Base-by-base conservation (phyloP, 176 grass and related monocot genomes). In the Oryza glumipatula region DNA sequence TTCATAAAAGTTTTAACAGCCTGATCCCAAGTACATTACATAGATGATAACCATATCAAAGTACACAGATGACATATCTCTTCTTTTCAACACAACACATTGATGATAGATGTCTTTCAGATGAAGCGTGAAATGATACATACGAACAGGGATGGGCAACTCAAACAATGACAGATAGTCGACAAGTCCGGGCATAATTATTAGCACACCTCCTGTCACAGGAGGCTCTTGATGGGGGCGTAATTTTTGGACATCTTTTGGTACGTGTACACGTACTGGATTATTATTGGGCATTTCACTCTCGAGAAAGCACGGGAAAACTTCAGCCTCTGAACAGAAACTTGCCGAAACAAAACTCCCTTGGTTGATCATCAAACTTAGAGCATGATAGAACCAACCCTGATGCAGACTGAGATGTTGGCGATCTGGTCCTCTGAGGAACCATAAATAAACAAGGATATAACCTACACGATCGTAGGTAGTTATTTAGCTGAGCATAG, bases 231-330 rank as follows among this genome's bases (percentile, higher is more conserved):
- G 3, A 16, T 5, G 26, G 47, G 47, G 21, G 28, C 46, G 3
- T 66, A 49, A 56, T 78, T 38, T 58, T 38, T 58, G 39, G 48
- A 28, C 68, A 52, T 11, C 49, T 56, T 58, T 9, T 84, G 16
- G 17, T 84, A 83, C 26, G 54, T 58, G 45, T 54, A 39, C 66
- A 88, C 22, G 19, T 60, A n/a, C 35, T 76, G 52, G 41, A 83
- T 58, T 58, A 58, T 79, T 89, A 83, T 80, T 90, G 4, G 83
- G 77, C 79, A 54, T 67, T 76, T 32, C 47, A 84, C 32, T 68
- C 48, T 41, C 49, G 63, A 76, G 54, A 63, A 41, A 63, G 11
- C 33, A 41, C 3, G 13, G 72, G 13, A 26, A 51, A 84, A 65
- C 49, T 51, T 83, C 58, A 82, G 65, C 13, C 22, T 79, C 81